phyloP scores from a whole-genome alignment of 1,284 basidiomycete genomes.

The Fomitopsis betulina region DNA sequence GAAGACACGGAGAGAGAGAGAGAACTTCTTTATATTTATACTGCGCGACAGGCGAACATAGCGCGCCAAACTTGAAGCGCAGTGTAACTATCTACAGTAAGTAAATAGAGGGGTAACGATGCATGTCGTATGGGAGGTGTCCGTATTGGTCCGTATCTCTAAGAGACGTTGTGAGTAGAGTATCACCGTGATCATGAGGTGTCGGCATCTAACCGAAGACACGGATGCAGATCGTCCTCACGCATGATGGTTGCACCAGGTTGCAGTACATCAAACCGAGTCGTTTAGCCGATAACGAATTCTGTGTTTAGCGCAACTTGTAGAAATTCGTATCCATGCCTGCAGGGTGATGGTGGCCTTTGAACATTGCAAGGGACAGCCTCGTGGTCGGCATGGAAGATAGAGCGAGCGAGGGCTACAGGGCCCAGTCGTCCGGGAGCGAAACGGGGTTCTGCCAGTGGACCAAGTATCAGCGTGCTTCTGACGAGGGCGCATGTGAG shows the following conservation, averaged over 20 bases:
- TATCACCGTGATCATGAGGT: too few species aligned
- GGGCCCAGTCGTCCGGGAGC: neutral
- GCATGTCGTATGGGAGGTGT: too few species aligned
- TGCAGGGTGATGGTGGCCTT: conserved; percentile 1
- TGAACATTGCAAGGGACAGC: neutral
- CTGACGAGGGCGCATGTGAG: neutral
- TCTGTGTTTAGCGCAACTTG: neutral
- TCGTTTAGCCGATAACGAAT: neutral
- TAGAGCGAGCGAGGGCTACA: neutral
- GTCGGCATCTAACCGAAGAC: too few species aligned
- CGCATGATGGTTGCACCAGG: neutral
- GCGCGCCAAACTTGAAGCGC: too few species aligned
- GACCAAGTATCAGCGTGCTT: neutral
- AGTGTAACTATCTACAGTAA: too few species aligned
- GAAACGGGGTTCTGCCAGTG: too few species aligned
- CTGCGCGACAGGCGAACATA: too few species aligned
- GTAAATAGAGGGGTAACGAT: too few species aligned
- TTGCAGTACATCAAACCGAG: neutral
- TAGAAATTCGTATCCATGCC: neutral
- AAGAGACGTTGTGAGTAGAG: too few species aligned
- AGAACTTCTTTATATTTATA: too few species aligned
- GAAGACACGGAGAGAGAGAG: neutral
- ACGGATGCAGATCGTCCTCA: neutral
- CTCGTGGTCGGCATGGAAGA: neutral
- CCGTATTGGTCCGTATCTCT: too few species aligned